phyloP scores from a whole-genome alignment of 2,329 filamentous ascomycete genomes.

The Leptographium flavum region DNA sequence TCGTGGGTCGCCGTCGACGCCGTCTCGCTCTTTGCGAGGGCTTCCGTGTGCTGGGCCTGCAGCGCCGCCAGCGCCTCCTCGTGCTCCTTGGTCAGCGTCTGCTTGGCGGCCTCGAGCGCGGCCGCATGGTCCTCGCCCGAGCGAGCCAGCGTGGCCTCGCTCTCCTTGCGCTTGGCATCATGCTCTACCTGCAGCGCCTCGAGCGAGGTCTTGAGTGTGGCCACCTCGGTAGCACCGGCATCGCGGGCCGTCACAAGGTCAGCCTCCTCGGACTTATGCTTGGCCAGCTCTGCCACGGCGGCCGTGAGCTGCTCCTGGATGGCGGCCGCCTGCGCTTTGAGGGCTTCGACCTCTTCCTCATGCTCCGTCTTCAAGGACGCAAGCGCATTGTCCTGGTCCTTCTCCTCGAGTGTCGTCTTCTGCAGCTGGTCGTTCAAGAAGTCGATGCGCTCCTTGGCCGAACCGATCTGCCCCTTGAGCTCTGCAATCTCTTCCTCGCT shows the following conservation, averaged over 20 bases:
- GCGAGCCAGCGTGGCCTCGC: conserved; percentile 21
- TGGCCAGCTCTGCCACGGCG: conserved; percentile 35
- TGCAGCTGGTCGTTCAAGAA: conserved; percentile 38
- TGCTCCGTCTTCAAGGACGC: conserved; percentile 35
- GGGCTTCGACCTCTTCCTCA: conserved; percentile 29
- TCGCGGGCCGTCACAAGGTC: conserved; percentile 36
- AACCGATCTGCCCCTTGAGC: conserved; percentile 40
- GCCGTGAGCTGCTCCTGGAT: conserved; percentile 34
- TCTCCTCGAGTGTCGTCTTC: conserved; percentile 25
- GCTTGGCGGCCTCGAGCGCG: conserved; percentile 36
- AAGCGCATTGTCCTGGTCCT: conserved; percentile 31
- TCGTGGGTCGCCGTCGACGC: conserved; percentile 31
- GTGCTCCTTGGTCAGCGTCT: conserved; percentile 35
- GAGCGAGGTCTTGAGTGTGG: conserved; percentile 34
- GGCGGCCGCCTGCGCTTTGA: conserved; percentile 33
- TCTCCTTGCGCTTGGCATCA: conserved; percentile 22
- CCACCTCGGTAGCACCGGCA: conserved; percentile 31
- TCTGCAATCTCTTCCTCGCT: conserved; percentile 43
- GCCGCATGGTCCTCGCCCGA: conserved; percentile 31
- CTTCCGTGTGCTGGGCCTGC: conserved; percentile 36
- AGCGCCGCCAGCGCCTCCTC: conserved; percentile 32
- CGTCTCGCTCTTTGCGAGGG: conserved; percentile 31
- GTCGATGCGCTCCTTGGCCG: conserved; percentile 39
- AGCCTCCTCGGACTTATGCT: conserved; percentile 32
- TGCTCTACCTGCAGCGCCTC: conserved; percentile 29